Evolutionary conservation across 441 rosid species (phyloP), one percentile per base, ranked within the genome.

Genomic region (Geranium incanum): DNA sequence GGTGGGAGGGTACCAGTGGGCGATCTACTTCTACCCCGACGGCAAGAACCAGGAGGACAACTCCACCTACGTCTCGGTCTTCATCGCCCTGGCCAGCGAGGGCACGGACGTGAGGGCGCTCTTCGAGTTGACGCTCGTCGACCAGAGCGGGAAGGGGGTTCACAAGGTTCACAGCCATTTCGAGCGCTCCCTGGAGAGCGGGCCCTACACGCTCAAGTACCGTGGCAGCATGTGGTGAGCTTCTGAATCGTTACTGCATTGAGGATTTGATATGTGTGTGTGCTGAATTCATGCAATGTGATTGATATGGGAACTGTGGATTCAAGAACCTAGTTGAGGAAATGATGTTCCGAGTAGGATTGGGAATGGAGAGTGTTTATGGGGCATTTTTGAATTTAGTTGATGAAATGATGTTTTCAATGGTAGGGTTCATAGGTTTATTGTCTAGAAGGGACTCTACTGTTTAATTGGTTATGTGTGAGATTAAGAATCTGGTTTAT

Each of bases 151-250:
- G n/a, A 89, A 86, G 77, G 95, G 76, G 48, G 79, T 76, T 63
- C 95, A 95, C 72, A 95, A 95, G 84, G 86, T 95, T 74, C 98
- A 93, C 81, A 93, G 83, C 78, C 99, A 95, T 86, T 95, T 95
- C 21, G 98, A 95, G 9, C 87, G 99, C 77, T 76, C 86, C 64
- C 95, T 88, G 39, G 98, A 95, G 79, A 86, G 94, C 66, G 99
- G 99, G 0, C 99, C 99, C 0, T 95, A 93, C 74, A 82, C 98
- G 8, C 92, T 95, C 3, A 93, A 89, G 80, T 91, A 88, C 77
- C 93, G 98, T 0, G 99, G 99, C 36, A 93, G 97, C 72, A 95
- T 95, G 98, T 95, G 99, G 99, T 95, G 70, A 82, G 95, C 69
- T 62, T 4, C 1, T 67, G 11, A 68, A 9, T 68, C 13, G n/a